These are phyloP conservation scores for Stagonosporopsis tanaceti DNA, from an alignment of 2,329 filamentous ascomycete species.

Conservation along the genomic window DNA sequence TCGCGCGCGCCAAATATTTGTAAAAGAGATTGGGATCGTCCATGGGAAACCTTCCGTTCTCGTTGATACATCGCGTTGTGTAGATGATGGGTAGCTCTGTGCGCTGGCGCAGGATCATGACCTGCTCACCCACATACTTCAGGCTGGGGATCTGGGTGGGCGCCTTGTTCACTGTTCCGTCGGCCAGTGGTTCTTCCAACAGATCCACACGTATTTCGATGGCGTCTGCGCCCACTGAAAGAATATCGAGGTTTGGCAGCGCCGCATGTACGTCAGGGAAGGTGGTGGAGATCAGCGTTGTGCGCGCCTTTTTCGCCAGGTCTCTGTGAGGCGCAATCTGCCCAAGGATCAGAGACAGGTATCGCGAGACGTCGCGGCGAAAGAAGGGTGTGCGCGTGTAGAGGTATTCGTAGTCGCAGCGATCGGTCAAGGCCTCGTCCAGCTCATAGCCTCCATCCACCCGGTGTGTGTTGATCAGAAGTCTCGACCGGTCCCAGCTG, in stretches of 20 bases:
- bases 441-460: slow-evolving; percentile 69
- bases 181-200: slow-evolving; percentile 72
- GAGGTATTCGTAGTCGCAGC: slow-evolving; percentile 86
- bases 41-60: slow-evolving; percentile 88
- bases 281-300: slow-evolving; percentile 86
- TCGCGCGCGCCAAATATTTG: slow-evolving; percentile 80
- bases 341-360: slow-evolving; percentile 79
- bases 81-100: slow-evolving; percentile 92
- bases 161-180: slow-evolving; percentile 67
- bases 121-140: slow-evolving; percentile 84
- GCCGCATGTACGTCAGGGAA: slow-evolving; percentile 86
- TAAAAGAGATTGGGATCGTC: slow-evolving; percentile 78
- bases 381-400: slow-evolving; percentile 78
- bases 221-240: slow-evolving; percentile 85
- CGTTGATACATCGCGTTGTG: slow-evolving; percentile 80
- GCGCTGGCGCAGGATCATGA: slow-evolving; percentile 82
- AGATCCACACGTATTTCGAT: slow-evolving; percentile 87
- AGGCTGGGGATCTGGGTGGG: slow-evolving; percentile 77
- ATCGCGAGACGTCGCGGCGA: slow-evolving; percentile 78
- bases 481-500: slow-evolving; percentile 65
- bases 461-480: slow-evolving; percentile 79
- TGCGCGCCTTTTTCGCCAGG: slow-evolving; percentile 78
- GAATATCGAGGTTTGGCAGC: slow-evolving; percentile 82
- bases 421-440: slow-evolving; percentile 69
- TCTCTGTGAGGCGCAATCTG: slow-evolving; percentile 81